Conservation (phyloP, 768 basidiomycete species). For the Rhodotorula sphaerocarpa region DNA sequence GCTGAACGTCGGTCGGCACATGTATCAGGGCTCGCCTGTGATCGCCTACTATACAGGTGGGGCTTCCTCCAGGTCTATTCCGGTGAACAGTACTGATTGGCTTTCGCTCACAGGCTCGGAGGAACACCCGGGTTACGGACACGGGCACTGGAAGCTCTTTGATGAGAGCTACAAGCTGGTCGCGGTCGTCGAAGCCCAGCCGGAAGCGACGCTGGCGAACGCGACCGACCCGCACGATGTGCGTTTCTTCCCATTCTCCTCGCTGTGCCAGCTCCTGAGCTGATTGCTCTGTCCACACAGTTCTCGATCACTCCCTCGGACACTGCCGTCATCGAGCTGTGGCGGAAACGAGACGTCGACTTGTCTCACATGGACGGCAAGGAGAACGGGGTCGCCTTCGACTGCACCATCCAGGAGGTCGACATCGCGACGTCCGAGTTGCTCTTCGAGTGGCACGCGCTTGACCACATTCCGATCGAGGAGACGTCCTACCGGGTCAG, state of each 20-base stretch:
- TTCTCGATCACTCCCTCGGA: slow-evolving; percentile 37
- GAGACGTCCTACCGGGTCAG: slow-evolving; percentile 28
- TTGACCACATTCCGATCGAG: slow-evolving; percentile 36
- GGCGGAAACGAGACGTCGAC: slow-evolving; percentile 27
- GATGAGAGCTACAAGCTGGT: slow-evolving; percentile 2
- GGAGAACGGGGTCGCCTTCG: slow-evolving; percentile 32
- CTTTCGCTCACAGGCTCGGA: background rate
- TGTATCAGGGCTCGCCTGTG: background rate
- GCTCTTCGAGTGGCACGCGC: slow-evolving; percentile 38
- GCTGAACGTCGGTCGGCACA: background rate
- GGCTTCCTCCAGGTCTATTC: background rate
- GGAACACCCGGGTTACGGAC: background rate
- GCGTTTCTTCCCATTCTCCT: background rate
- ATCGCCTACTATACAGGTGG: slow-evolving; percentile 5
- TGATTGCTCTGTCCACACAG: background rate
- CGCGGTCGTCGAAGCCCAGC: background rate
- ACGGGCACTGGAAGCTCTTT: slow-evolving; percentile 1
- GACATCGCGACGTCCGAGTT: slow-evolving; percentile 35
- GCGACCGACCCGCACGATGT: slow-evolving; percentile 2
- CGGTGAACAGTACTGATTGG: background rate
- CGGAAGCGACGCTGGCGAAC: background rate
- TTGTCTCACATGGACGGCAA: slow-evolving; percentile 23
- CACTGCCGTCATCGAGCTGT: slow-evolving; percentile 36
- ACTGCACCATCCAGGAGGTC: slow-evolving; percentile 37
- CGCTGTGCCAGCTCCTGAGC: too few relatives aligned